Evolutionary conservation across 2,329 filamentous ascomycete species (phyloP), one percentile per base, ranked within the genome.

Genomic region (Sordariomycetes sp.): DNA sequence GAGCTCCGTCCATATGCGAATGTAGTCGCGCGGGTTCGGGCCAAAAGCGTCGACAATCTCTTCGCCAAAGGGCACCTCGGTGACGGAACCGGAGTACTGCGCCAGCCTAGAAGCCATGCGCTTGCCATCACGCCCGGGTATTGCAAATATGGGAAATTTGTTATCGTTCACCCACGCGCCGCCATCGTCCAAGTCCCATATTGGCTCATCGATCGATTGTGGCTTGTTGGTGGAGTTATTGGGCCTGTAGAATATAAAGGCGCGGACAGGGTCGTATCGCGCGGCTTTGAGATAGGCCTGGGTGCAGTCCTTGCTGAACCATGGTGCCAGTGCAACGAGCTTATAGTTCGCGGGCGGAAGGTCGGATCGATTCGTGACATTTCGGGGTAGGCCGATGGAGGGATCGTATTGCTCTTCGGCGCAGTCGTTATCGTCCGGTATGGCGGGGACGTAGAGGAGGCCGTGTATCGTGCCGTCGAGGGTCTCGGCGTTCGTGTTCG

Each of bases 251-350:
- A 87, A 86, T 46, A 88, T 73, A 66, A 88, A 81, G 24, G 75
- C 84, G 50, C 83, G 79, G 11, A 87, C 77, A 25, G 82, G 79
- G 63, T 86, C 82, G 58, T 71, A 65, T 35, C 76, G 74, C n/a
- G 81, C 79, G 22, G 81, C 77, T 20, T 78, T 72, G 53, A 97
- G 78, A 68, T 90, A 96, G 52, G 86, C 80, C 58, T 79, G 72
- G 14, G 89, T 88, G 68, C 93, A 99, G 28, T 82, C 74, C 8
- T 79, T 74, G 61, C 80, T 88, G 64, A 90, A 83, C 92, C 93
- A 97, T 32, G 93, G 93, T 25, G 90, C 92, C 57, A 97, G 74
- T 32, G 88, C 92, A 64, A 97, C 82, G 56, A 91, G 76, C 58
- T 87, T 84, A 69, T 89, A 90, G 63, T 88, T 83, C 54, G 79